phyloP scores from a whole-genome alignment of 1,139 yeast genomes.

The Magnusiomyces suaveolens region DNA sequence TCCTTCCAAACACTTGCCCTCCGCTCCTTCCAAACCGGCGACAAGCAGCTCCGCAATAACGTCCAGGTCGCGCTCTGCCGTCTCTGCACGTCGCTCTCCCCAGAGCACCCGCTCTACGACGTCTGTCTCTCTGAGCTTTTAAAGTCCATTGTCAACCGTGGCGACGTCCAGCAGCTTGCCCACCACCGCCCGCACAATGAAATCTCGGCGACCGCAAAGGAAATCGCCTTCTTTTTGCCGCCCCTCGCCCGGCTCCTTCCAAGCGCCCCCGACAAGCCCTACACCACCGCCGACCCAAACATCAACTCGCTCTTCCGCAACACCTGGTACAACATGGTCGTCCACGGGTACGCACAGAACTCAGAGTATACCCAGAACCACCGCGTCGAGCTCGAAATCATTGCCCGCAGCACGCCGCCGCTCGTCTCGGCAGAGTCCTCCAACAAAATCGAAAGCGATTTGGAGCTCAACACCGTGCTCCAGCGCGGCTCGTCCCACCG shows the following conservation, averaged over 20 bases:
- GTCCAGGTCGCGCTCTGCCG: constrained; percentile 31
- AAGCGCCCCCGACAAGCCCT: constrained; percentile 38
- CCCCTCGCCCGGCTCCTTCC: constrained; percentile 78
- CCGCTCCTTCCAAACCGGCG: constrained; percentile 10
- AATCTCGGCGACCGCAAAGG: constrained; percentile 66
- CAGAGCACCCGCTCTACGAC: constrained; percentile 41
- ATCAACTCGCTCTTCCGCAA: constrained; percentile 61
- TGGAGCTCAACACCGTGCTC: constrained; percentile 83
- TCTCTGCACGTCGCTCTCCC: constrained; percentile 38
- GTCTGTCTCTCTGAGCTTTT: constrained; percentile 59
- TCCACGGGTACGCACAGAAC: constrained; percentile 70
- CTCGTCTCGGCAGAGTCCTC: constrained; percentile 81
- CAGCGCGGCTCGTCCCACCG: constrained; percentile 83
- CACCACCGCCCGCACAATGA: constrained; percentile 77
- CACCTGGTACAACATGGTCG: constrained; percentile 89
- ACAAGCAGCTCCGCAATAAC: constrained; percentile 35
- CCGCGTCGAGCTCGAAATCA: constrained; percentile 45
- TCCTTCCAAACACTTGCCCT: constrained; percentile 26
- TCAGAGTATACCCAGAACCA: constrained; percentile 47
- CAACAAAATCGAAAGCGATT: constrained; percentile 80
- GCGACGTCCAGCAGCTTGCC: constrained; percentile 70
- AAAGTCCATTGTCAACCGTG: constrained; percentile 59
- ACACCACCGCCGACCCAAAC: constrained; percentile 38
- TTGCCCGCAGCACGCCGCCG: constrained; percentile 87
- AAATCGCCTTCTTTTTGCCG: constrained; percentile 54